Conservation (phyloP, 108 stramenopile genomes). For the Phaeodactylum tricornutum region DNA sequence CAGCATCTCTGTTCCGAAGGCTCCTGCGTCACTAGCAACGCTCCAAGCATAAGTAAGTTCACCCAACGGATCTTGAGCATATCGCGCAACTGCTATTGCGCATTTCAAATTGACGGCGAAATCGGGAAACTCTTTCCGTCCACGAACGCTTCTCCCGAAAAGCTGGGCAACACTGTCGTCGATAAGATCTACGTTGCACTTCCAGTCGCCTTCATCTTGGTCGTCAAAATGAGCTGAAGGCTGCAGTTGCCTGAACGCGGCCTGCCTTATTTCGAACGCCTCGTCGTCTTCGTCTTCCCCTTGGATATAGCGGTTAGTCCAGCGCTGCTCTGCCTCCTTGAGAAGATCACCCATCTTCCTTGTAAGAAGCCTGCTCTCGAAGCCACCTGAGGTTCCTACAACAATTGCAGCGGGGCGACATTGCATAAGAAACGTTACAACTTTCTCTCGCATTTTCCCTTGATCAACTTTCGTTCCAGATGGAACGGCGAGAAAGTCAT, state of each 20-base stretch:
- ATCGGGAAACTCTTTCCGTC: slow-evolving; percentile 90
- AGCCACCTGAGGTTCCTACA: slow-evolving; percentile 77
- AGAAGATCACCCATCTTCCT: slow-evolving; percentile 61
- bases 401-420: slow-evolving; percentile 67
- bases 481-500: slow-evolving; percentile 74
- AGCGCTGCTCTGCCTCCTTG: slow-evolving; percentile 57
- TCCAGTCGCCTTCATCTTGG: slow-evolving; percentile 64
- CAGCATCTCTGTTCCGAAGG: slow-evolving; percentile 84
- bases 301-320: slow-evolving; percentile 69
- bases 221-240: slow-evolving; percentile 49
- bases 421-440: slow-evolving; percentile 69
- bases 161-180: slow-evolving; percentile 80
- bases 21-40: slow-evolving; percentile 73
- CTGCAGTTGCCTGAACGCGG: slow-evolving; percentile 40
- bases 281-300: slow-evolving; percentile 87
- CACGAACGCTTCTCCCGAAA: slow-evolving; percentile 74
- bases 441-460: slow-evolving; percentile 64
- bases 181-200: slow-evolving; percentile 73
- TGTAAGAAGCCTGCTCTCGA: slow-evolving; percentile 39
- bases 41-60: slow-evolving; percentile 87
- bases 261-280: slow-evolving; percentile 54
- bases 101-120: slow-evolving; percentile 55
- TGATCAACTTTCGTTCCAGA: slow-evolving; percentile 59
- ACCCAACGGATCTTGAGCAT: slow-evolving; percentile 76
- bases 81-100: slow-evolving; percentile 79